phyloP scores from a whole-genome alignment of 495 filamentous ascomycete species.

The Daldinia concentrica region DNA sequence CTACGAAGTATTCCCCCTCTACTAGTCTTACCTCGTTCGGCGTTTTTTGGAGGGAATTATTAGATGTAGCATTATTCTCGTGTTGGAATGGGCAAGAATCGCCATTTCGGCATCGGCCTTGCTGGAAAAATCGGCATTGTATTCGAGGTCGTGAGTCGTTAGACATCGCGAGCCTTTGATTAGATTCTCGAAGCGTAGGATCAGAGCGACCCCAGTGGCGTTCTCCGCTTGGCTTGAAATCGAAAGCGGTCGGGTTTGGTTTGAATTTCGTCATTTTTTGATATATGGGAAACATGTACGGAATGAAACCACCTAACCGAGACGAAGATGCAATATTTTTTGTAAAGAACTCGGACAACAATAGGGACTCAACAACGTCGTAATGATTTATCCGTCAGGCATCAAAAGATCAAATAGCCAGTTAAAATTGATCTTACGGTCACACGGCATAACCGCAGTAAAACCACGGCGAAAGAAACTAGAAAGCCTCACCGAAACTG shows the following conservation, averaged over 20 bases:
- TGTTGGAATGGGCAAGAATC: conserved; percentile 13
- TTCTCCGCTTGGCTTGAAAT: background rate
- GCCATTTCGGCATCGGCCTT: conserved; percentile 11
- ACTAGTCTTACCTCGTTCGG: conserved; percentile 1
- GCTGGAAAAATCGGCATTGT: conserved; percentile 10
- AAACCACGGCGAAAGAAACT: background rate
- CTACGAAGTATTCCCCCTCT: background rate
- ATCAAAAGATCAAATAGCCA: background rate
- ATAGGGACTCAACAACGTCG: background rate
- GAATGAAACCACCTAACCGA: background rate
- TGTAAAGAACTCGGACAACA: background rate
- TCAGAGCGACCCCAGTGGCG: background rate
- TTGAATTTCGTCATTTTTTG: background rate
- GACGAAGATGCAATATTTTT: background rate
- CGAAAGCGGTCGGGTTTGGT: conserved; percentile 19
- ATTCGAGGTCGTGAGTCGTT: conserved; percentile 9
- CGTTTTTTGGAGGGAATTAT: background rate
- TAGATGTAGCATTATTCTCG: background rate
- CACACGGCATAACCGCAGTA: background rate
- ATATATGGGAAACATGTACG: background rate
- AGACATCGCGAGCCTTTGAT: background rate
- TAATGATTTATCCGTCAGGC: background rate
- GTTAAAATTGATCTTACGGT: background rate
- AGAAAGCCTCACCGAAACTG: background rate
- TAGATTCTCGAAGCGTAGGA: background rate